phyloP scores from a whole-genome alignment of 2,329 filamentous ascomycete genomes.

The Alternaria longipes region DNA sequence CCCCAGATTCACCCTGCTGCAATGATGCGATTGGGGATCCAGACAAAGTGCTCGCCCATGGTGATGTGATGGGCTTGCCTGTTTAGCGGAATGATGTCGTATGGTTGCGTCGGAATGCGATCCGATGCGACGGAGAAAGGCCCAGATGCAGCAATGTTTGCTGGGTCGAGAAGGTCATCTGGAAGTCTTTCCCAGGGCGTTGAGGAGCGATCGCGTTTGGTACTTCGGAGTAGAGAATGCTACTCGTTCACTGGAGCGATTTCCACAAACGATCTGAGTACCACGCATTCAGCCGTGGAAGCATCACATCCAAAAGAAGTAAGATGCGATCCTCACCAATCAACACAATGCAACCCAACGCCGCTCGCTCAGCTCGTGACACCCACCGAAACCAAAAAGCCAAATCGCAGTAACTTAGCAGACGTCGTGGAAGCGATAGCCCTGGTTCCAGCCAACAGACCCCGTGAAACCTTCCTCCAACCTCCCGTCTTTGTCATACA shows the following conservation, averaged over 20 bases:
- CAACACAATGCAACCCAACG: conserved; percentile 4
- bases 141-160: conserved; percentile 11
- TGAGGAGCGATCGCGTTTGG: conserved; percentile 3
- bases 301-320: neutral
- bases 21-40: neutral
- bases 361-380: conserved; percentile 10
- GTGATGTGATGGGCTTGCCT: neutral
- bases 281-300: conserved; percentile 11
- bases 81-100: conserved; percentile 3
- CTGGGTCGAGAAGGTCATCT: conserved; percentile 13
- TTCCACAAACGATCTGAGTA: conserved; percentile 8
- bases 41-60: conserved; percentile 9
- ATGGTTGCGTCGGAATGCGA: conserved; percentile 1
- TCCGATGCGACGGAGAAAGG: conserved; percentile 5
- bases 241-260: conserved; percentile 4
- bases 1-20: neutral
- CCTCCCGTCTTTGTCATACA: conserved; percentile 7
- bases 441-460: conserved; percentile 17
- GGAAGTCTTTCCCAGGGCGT: neutral
- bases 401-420: conserved; percentile 13
- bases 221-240: neutral
- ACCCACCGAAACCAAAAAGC: conserved; percentile 9
- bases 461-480: conserved; percentile 9
- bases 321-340: conserved; percentile 6
- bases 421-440: conserved; percentile 15